Evolutionary conservation across 2,329 filamentous ascomycete genomes (phyloP), one percentile per base, ranked within the genome.

Genomic region (Sporothrix brasiliensis): DNA sequence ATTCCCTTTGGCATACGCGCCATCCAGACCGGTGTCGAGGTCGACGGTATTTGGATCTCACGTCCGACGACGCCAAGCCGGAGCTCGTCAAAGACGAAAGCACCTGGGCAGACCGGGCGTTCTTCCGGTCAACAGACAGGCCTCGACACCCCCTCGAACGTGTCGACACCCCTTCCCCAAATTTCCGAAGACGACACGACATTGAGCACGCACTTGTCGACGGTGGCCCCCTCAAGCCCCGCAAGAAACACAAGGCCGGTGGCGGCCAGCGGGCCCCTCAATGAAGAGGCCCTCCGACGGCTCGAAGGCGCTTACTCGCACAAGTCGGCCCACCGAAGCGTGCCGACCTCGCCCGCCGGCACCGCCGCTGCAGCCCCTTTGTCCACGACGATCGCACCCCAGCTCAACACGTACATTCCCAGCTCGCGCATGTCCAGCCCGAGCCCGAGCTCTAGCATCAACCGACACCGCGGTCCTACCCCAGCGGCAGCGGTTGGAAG

Each of bases 1-100:
- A 87, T 96, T 49, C 93, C 93, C 0, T 97, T 97, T 76, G 94
- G 94, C 24, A 88, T 95, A 68, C 89, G 91, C 75, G 94, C 94
- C 7, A 87, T 97, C 61, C 90, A 97, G 78, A 91, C 87, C 74
- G 93, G 93, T 6, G 84, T 96, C 56, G 87, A 94, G 77, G 87
- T 97, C 9, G 92, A 97, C 73, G 94, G 93, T 4, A 93, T 97
- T 67, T 93, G 91, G 89, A 88, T 91, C 66, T 89, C 88, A 30
- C 81, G 83, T 67, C 83, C 84, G 58, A 79, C 81, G 11, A 83
- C 82, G 13, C 81, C 83, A 13, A 76, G 71, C 66, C 70, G 69
- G 27, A 74, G 72, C 49, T 71, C 74, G 27, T 68, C 71, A 34
- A 44, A 44, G 41, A 44, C 41, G 16, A 44, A 44, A 16, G 41